Evolutionary conservation across 1,284 basidiomycete genomes (phyloP), one percentile per base, ranked within the genome.

Genomic region (Moesziomyces globuligerus): DNA sequence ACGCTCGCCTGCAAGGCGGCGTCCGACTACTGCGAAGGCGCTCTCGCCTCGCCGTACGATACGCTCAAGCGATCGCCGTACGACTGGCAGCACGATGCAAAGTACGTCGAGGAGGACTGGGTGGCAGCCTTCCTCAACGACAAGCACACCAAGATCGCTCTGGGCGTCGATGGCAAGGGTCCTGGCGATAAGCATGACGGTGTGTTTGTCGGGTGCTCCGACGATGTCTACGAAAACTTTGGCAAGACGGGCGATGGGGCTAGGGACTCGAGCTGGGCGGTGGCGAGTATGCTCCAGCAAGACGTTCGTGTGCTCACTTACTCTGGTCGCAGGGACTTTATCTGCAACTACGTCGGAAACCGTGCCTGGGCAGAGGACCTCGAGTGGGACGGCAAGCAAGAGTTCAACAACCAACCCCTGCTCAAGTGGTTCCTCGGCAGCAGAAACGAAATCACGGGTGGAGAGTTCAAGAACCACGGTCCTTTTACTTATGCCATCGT

Each of bases 341-440:
- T 81, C 52, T 82, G 80, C 69, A 82, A 82, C 67, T 75, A 59
- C 43, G 37, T 78, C 13, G 80, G 79, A 24, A 79, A 76, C 48
- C 61, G 60, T 10, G 47, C 49, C 36, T 82, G 80, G 80, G 65
- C 67, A 13, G 54, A 68, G 20, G 71, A 67, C 4, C 55, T 82
- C 17, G 55, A 72, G 7, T 82, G 80, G 80, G 20, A 41, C 2
- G 68, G 69, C 24, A 49, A 59, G 28, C 36, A 77, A 11, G 59
- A 57, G 4, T 82, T 70, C 69, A 60, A 66, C 61, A 48, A 48
- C n/a, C 50, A 57, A 0, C 48, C 48, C 3, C 53, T 80, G 3
- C 40, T 57, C 21, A 60, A 66, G 7, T 82, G 80, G 80, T 69
- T 41, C 47, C n/a, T 62, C 15, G 48, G 38, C 10, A 13, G 37